Percentiles rank a stretch among this genome's conserved stretches.
These are phyloP conservation scores for Coniochaeta sp. DNA, from an alignment of 2,329 filamentous ascomycete species.

Conservation along the genomic window DNA sequence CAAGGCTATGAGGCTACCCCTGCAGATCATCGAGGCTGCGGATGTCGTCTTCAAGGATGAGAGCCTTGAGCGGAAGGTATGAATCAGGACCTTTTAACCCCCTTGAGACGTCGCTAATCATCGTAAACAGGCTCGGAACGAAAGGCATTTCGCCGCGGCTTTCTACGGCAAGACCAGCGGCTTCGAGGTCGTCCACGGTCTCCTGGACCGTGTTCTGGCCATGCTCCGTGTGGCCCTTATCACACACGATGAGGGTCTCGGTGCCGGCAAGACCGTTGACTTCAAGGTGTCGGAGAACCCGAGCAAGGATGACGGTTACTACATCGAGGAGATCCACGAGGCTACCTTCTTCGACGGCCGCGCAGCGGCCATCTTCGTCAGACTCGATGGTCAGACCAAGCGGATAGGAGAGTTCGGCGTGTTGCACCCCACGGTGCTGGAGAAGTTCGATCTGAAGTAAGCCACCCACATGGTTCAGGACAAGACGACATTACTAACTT, in stretches of 20 bases:
- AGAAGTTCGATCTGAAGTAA: slow-evolving; percentile 84
- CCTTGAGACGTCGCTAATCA: background rate
- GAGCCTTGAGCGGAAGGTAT: slow-evolving; percentile 62
- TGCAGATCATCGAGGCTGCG: slow-evolving; percentile 87
- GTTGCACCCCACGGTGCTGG: slow-evolving; percentile 83
- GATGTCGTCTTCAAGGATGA: slow-evolving; percentile 91
- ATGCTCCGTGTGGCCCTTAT: slow-evolving; percentile 86
- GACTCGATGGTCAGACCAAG: slow-evolving; percentile 64
- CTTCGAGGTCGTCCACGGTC: slow-evolving; percentile 91
- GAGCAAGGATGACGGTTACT: slow-evolving; percentile 68
- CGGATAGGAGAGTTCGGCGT: slow-evolving; percentile 90
- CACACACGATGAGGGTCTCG: slow-evolving; percentile 63
- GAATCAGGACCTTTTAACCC: background rate
- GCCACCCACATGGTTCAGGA: slow-evolving; percentile 13
- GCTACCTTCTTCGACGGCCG: slow-evolving; percentile 88
- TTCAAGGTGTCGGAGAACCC: slow-evolving; percentile 47
- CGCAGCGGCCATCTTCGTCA: slow-evolving; percentile 75
- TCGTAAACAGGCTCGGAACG: slow-evolving; percentile 59
- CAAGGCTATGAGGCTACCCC: slow-evolving; percentile 78
- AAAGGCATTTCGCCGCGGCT: slow-evolving; percentile 91
- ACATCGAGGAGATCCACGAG: slow-evolving; percentile 89
- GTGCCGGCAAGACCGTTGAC: slow-evolving; percentile 37
- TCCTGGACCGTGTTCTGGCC: slow-evolving; percentile 83
- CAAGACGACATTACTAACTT: slow-evolving; percentile 7
- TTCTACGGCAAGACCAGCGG: slow-evolving; percentile 92